A percentile compares a stretch with the other conserved stretches of the same genome.
phyloP scores from a whole-genome alignment of 345 rosid species.

The Combretum micranthum region DNA sequence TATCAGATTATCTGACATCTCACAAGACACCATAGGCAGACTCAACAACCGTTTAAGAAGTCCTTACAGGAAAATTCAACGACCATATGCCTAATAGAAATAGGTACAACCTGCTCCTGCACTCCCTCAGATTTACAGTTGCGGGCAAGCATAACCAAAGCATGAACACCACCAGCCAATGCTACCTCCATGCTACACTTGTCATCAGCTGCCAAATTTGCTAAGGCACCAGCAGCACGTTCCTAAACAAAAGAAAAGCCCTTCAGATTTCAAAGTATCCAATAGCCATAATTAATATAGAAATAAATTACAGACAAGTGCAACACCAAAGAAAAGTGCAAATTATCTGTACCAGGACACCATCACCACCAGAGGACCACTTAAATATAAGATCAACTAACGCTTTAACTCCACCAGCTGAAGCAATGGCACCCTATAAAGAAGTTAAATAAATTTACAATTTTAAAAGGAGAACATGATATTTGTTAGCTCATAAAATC shows the following conservation, averaged over 20 bases:
- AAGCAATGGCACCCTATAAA: conserved; percentile 62
- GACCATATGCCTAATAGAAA: no score
- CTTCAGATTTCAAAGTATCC: neutral
- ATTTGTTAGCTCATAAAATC: no score
- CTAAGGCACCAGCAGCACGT: conserved; percentile 86
- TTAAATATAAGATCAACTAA: conserved; percentile 68
- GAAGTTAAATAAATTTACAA: conserved; percentile 6
- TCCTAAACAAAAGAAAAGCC: conserved; percentile 35
- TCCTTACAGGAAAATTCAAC: no score
- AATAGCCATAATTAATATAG: neutral
- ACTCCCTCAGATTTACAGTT: conserved; percentile 76
- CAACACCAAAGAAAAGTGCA: neutral
- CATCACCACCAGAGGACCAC: conserved; percentile 75
- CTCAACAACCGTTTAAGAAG: no score
- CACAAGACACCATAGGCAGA: no score
- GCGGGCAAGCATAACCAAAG: conserved; percentile 78
- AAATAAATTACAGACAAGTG: conserved; percentile 4
- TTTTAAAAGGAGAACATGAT: neutral
- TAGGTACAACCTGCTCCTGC: conserved; percentile 57
- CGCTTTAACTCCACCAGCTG: conserved; percentile 78
- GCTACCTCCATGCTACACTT: conserved; percentile 80
- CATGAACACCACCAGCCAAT: conserved; percentile 67
- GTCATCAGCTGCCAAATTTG: conserved; percentile 86
- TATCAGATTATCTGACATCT: no score
- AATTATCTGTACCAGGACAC: conserved; percentile 50